Evolutionary conservation across 768 basidiomycete species (phyloP).

Genomic region (Leccinum subgranulosum): DNA sequence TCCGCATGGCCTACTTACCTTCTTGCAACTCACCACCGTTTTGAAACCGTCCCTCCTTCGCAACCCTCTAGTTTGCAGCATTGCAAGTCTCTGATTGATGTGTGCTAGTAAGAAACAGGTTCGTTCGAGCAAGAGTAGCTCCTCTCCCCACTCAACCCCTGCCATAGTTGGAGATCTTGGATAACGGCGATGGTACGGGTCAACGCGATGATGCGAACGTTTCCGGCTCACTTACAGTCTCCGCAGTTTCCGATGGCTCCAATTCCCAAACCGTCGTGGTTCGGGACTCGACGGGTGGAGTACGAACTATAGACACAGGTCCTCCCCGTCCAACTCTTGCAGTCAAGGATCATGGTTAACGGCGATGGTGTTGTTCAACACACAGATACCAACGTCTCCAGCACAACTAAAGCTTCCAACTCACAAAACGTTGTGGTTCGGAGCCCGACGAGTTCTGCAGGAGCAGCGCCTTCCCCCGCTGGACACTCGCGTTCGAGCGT

Average conservation of each 20-base stretch:
- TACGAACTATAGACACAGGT: too few species aligned
- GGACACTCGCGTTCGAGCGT: too few species aligned
- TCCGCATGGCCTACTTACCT: not conserved
- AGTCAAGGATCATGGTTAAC: too few species aligned
- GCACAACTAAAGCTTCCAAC: not conserved
- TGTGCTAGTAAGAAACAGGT: constrained; percentile 16
- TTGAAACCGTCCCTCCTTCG: not conserved
- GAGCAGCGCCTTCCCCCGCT: not conserved
- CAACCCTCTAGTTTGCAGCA: not conserved
- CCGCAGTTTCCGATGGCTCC: too few species aligned
- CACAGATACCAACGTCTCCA: not conserved
- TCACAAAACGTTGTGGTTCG: not conserved
- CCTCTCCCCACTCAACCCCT: not conserved
- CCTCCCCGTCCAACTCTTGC: too few species aligned
- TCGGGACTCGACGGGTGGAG: too few species aligned
- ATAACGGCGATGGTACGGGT: not conserved
- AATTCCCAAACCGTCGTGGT: too few species aligned
- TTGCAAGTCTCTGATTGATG: constrained; percentile 4
- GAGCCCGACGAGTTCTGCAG: not conserved
- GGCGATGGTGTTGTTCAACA: too few species aligned
- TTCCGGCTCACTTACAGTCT: too few species aligned
- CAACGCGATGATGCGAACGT: not conserved
- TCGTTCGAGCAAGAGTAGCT: not conserved
- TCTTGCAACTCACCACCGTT: not conserved
- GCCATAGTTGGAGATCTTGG: constrained; percentile 4